Percentiles rank a stretch among this genome's conserved stretches.
These are phyloP conservation scores for Fusarium sp. DNA, from an alignment of 2,329 filamentous ascomycete species.

Conservation along the genomic window DNA sequence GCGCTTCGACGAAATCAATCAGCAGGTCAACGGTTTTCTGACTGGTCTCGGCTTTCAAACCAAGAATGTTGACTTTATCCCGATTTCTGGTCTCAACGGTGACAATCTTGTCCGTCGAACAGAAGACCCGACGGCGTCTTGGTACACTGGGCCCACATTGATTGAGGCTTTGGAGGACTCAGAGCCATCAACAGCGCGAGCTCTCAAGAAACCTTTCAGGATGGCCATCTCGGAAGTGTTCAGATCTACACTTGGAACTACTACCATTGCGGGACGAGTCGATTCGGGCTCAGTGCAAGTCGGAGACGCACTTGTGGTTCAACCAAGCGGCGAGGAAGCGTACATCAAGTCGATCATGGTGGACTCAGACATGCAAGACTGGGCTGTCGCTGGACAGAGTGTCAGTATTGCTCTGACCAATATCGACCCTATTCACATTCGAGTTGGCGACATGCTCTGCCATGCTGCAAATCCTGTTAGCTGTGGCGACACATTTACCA, in stretches of 20 bases:
- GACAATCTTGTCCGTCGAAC: slow-evolving; percentile 79
- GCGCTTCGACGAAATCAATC: slow-evolving; percentile 84
- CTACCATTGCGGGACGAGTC: slow-evolving; percentile 86
- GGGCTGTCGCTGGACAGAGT: slow-evolving; percentile 93
- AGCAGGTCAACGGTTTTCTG: slow-evolving; percentile 85
- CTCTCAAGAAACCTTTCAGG: slow-evolving; percentile 80
- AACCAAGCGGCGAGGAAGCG: slow-evolving; percentile 83
- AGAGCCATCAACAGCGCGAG: slow-evolving; percentile 71
- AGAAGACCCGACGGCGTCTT: slow-evolving; percentile 66
- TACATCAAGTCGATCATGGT: slow-evolving; percentile 84
- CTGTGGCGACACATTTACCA: slow-evolving; percentile 77
- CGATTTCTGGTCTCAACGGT: slow-evolving; percentile 87
- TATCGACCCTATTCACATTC: slow-evolving; percentile 84
- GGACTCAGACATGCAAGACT: slow-evolving; percentile 77
- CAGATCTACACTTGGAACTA: slow-evolving; percentile 79
- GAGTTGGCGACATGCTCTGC: slow-evolving; percentile 88
- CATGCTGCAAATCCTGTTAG: slow-evolving; percentile 71
- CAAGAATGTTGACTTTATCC: slow-evolving; percentile 86
- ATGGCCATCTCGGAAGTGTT: slow-evolving; percentile 91
- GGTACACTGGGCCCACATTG: slow-evolving; percentile 84
- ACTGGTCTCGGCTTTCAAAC: slow-evolving; percentile 80
- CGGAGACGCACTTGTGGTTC: slow-evolving; percentile 80
- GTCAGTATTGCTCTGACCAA: slow-evolving; percentile 83
- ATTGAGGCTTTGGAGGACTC: slow-evolving; percentile 87
- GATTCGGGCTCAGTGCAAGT: slow-evolving; percentile 85